Percentiles rank a stretch among this genome's conserved stretches.
Conservation (phyloP, 2,329 filamentous ascomycete species). For the Sporothrix variecibatus region DNA sequence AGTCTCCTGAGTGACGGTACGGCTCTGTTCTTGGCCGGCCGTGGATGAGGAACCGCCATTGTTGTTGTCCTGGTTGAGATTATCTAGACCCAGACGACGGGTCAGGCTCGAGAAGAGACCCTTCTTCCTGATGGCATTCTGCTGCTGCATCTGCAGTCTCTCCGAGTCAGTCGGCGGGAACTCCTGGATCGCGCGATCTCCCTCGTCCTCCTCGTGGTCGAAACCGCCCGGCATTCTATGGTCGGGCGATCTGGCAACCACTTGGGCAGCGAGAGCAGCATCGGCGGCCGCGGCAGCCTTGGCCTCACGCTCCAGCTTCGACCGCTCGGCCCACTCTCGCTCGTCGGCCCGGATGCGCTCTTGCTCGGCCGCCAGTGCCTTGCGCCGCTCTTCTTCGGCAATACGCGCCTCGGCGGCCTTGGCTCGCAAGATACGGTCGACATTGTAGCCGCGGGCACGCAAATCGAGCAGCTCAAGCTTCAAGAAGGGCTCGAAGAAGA, state of each 20-base stretch:
- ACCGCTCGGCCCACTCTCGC: constrained; percentile 48
- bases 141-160: constrained; percentile 36
- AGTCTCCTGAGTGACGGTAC: background rate
- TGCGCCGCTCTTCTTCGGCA: constrained; percentile 78
- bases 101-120: constrained; percentile 70
- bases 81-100: constrained; percentile 68
- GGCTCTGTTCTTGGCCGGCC: background rate
- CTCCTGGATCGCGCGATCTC: constrained; percentile 49
- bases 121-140: constrained; percentile 26
- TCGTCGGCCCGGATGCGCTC: constrained; percentile 27
- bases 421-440: constrained; percentile 85
- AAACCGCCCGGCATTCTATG: constrained; percentile 74
- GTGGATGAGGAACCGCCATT: background rate
- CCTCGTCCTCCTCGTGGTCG: constrained; percentile 50
- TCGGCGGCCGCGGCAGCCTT: background rate
- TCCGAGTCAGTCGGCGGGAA: constrained; percentile 35
- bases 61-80: constrained; percentile 33
- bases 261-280: constrained; percentile 34
- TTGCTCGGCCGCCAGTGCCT: constrained; percentile 70
- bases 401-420: constrained; percentile 87
- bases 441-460: constrained; percentile 89
- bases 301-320: constrained; percentile 40
- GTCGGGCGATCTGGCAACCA: constrained; percentile 43
- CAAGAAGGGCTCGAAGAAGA: constrained; percentile 89
- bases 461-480: constrained; percentile 81